Conservation (phyloP, 2,329 filamentous ascomycete genomes). For the Curvularia eragrostidis region DNA sequence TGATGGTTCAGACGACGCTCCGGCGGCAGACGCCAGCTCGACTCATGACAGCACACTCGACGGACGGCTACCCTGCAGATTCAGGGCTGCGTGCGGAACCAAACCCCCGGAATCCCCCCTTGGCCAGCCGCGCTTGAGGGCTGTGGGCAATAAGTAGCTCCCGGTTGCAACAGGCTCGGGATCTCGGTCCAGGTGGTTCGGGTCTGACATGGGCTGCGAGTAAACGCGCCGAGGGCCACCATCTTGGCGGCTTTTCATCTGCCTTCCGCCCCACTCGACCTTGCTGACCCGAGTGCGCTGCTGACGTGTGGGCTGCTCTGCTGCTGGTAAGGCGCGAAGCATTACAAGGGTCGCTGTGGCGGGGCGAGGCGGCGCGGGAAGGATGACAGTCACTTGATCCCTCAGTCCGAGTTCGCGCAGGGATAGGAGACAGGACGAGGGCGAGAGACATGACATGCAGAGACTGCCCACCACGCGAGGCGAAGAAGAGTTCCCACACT, state of each 20-base stretch:
- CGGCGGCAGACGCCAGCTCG: neutral
- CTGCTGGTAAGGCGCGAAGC: constrained; percentile 22
- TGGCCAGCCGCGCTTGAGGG: neutral
- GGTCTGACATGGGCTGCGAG: neutral
- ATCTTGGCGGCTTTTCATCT: constrained; percentile 5
- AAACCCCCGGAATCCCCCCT: constrained; percentile 3
- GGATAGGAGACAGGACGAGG: neutral
- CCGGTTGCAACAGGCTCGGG: neutral
- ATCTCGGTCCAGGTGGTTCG: constrained; percentile 12
- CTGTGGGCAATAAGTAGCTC: neutral
- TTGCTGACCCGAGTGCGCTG: constrained; percentile 35
- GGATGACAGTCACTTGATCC: constrained; percentile 41
- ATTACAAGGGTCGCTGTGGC: constrained; percentile 30
- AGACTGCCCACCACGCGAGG: constrained; percentile 2
- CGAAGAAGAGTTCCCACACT: constrained; percentile 3
- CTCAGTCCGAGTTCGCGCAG: constrained; percentile 12
- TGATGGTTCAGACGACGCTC: neutral
- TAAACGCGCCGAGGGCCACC: constrained; percentile 1
- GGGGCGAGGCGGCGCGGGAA: constrained; percentile 43
- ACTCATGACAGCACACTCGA: neutral
- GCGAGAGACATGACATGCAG: constrained; percentile 2
- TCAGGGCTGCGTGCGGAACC: constrained; percentile 12
- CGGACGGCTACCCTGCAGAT: constrained; percentile 1
- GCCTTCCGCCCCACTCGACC: constrained; percentile 35
- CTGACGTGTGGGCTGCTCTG: constrained; percentile 30